Conservation (phyloP, 1,284 basidiomycete species). For the Exobasidium cylindrosporum region DNA sequence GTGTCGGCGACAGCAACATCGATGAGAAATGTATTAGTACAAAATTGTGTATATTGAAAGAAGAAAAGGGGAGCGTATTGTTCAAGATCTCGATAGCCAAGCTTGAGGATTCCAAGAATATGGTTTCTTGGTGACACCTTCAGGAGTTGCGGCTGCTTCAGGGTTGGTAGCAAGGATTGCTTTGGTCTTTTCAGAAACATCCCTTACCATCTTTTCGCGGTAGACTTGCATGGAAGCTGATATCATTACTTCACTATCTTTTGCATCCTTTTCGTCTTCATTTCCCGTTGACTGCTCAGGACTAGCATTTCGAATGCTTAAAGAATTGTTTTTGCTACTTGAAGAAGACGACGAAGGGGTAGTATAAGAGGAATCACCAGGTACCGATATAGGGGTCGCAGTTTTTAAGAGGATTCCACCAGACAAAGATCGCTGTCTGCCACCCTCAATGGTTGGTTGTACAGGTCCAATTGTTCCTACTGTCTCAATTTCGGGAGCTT, state of each 20-base stretch:
- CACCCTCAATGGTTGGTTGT: neutral
- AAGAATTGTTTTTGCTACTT: neutral
- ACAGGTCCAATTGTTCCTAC: neutral
- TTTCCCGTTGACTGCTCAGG: neutral
- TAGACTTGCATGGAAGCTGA: neutral
- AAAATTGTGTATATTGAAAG: too few relatives aligned
- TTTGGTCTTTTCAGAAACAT: neutral
- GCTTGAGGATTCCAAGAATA: neutral
- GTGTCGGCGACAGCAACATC: too few relatives aligned
- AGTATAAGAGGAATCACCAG: too few relatives aligned
- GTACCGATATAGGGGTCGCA: neutral
- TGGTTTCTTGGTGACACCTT: neutral
- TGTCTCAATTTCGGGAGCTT: neutral
- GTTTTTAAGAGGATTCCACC: neutral
- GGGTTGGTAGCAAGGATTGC: neutral
- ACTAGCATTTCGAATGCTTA: slow-evolving; percentile 1
- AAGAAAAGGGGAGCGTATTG: too few relatives aligned
- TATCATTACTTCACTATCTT: neutral
- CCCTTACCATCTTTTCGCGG: neutral
- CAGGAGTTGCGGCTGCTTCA: neutral
- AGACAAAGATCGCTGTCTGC: neutral
- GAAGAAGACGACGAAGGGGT: neutral
- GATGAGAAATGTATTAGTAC: too few relatives aligned
- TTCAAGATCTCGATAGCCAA: neutral
- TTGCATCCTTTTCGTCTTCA: neutral